These are phyloP conservation scores for Laetiporus sulphureus DNA, from an alignment of 1,284 basidiomycete genomes.

Conservation along the genomic window DNA sequence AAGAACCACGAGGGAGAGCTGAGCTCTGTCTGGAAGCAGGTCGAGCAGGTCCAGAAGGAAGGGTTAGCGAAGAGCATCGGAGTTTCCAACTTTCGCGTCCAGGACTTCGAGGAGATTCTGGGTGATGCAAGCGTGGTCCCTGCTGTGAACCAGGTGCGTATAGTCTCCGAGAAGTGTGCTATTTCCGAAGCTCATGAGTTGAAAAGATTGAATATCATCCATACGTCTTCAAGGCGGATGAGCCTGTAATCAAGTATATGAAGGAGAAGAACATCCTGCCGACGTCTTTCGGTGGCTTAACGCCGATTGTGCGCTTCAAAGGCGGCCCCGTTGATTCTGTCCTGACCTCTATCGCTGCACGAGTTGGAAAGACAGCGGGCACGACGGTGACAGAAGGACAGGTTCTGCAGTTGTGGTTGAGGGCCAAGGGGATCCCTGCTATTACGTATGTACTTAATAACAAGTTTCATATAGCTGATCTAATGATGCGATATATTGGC, in stretches of 20 bases:
- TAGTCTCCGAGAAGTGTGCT: not conserved
- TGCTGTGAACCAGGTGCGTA: conserved; percentile 70
- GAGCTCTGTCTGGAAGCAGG: conserved; percentile 57
- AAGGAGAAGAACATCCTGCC: conserved; percentile 58
- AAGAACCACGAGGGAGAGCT: conserved; percentile 37
- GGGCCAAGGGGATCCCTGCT: conserved; percentile 23
- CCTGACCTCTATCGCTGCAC: conserved; percentile 15
- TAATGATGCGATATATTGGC: not conserved
- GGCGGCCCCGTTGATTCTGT: conserved; percentile 48
- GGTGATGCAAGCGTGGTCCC: conserved; percentile 54
- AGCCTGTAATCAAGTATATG: conserved; percentile 48
- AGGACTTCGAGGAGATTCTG: conserved; percentile 60
- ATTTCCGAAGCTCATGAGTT: not conserved
- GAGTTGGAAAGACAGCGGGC: conserved; percentile 25
- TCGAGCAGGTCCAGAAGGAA: conserved; percentile 63
- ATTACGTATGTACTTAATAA: conserved; percentile 55
- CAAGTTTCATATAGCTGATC: not conserved
- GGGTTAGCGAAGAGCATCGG: conserved; percentile 76
- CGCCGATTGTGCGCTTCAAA: conserved; percentile 50
- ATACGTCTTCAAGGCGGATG: conserved; percentile 57
- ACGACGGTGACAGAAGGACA: conserved; percentile 26
- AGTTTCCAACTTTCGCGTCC: conserved; percentile 75
- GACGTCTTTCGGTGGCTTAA: conserved; percentile 62
- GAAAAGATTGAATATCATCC: conserved; percentile 76
- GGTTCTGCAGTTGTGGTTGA: conserved; percentile 31